Percentiles rank a stretch among this genome's conserved stretches.
phyloP scores from a whole-genome alignment of 148 eudicot species.

The Simmondsia chinensis region DNA sequence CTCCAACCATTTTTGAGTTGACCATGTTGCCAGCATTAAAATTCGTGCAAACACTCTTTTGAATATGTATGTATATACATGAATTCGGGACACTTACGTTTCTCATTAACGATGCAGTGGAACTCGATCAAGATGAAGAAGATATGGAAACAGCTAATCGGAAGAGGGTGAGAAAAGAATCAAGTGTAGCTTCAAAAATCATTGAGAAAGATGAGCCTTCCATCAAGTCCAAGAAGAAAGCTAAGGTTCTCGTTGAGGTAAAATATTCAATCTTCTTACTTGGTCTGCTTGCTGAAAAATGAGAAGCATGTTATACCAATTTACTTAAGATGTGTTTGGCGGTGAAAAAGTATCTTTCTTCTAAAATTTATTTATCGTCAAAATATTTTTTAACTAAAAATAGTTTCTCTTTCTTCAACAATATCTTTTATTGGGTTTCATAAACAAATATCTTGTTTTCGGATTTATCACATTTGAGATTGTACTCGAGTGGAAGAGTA shows the following conservation, averaged over 20 bases:
- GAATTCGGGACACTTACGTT: not conserved
- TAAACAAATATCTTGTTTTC: no score
- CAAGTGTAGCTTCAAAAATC: slow-evolving; percentile 17
- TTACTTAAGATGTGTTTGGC: no score
- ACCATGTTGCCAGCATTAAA: not conserved
- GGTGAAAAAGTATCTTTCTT: not conserved
- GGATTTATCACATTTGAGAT: no score
- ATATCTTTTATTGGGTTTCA: no score
- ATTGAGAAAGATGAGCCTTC: slow-evolving; percentile 27
- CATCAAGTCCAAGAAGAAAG: slow-evolving; percentile 58
- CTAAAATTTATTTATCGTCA: not conserved
- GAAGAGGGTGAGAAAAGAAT: slow-evolving; percentile 27
- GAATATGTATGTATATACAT: not conserved
- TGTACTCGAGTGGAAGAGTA: no score
- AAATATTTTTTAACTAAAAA: not conserved
- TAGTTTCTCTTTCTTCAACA: no score
- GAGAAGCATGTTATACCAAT: no score
- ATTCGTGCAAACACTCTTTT: not conserved
- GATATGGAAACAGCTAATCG: slow-evolving; percentile 12
- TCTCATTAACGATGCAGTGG: slow-evolving; percentile 15
- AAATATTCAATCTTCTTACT: not conserved
- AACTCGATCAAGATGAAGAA: slow-evolving; percentile 39
- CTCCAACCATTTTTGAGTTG: no score
- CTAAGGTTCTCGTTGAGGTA: slow-evolving; percentile 81
- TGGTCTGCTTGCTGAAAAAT: no score